Percentiles rank a stretch among this genome's conserved stretches.
Conservation (phyloP, 1,284 basidiomycete species). For the Melanopsichium pennsylvanicum region DNA sequence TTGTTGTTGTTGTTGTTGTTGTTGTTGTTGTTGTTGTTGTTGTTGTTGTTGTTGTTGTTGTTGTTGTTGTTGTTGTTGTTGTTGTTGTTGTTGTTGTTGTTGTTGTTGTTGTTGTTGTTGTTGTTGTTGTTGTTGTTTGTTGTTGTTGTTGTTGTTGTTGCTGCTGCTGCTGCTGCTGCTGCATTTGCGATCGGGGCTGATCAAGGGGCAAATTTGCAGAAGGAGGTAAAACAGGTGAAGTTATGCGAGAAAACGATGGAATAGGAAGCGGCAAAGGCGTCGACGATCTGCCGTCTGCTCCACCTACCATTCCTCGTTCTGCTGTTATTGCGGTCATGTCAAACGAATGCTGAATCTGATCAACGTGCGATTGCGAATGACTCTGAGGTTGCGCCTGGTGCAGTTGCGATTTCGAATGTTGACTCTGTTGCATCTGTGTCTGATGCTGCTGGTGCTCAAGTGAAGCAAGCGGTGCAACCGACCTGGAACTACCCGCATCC, state of each 20-base stretch:
- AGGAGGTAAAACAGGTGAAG: slow-evolving; percentile 19
- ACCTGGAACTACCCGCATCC: slow-evolving; percentile 18
- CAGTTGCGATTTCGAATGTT: no score
- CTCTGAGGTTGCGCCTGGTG: slow-evolving; percentile 4
- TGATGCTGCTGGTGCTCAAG: slow-evolving; percentile 7
- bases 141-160: neutral
- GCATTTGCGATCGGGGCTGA: neutral
- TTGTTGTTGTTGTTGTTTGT: no score
- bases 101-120: neutral
- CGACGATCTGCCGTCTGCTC: no score
- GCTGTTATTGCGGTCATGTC: slow-evolving; percentile 11
- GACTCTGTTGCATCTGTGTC: neutral
- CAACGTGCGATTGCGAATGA: neutral
- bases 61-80: neutral
- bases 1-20: neutral
- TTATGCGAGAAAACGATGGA: slow-evolving; percentile 33
- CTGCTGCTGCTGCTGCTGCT: neutral
- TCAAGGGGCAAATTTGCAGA: slow-evolving; percentile 8
- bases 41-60: neutral
- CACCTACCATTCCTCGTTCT: no score
- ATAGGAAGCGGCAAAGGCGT: slow-evolving; percentile 23
- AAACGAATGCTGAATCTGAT: slow-evolving; percentile 19
- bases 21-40: slow-evolving; percentile 1
- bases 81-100: neutral
- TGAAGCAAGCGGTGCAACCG: slow-evolving; percentile 10